Percentiles rank a stretch among this genome's conserved stretches.
Evolutionary conservation across 768 basidiomycete genomes (phyloP).

Genomic region (Epithele typhae): DNA sequence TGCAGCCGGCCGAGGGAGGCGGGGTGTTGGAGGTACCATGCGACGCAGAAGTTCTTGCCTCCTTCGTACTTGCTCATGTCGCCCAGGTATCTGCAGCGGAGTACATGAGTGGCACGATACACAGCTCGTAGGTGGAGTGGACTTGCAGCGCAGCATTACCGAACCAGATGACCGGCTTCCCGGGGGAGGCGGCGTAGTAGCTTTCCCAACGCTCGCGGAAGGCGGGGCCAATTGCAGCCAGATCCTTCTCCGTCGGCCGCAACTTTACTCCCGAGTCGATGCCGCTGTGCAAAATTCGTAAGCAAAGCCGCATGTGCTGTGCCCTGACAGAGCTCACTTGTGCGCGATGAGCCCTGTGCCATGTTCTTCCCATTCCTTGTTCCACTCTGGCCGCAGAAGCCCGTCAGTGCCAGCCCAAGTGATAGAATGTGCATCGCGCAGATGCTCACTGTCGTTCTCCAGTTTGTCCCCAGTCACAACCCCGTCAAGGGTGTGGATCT

Average conservation of each 20-base stretch:
- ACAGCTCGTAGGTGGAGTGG: background rate
- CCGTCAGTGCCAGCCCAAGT: background rate
- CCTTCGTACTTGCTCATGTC: conserved; percentile 12
- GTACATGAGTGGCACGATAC: background rate
- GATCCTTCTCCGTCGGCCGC: conserved; percentile 46
- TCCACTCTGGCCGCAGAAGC: conserved; percentile 8
- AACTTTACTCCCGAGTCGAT: conserved; percentile 54
- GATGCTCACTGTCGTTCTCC: conserved; percentile 15
- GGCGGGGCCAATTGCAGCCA: conserved; percentile 42
- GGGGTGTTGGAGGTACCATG: conserved; percentile 39
- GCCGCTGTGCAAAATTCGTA: conserved; percentile 32
- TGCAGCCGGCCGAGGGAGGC: conserved; percentile 44
- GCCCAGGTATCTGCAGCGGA: conserved; percentile 22
- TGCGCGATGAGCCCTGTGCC: conserved; percentile 14
- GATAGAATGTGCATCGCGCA: background rate
- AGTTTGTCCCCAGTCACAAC: conserved; percentile 10
- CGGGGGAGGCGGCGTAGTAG: conserved; percentile 46
- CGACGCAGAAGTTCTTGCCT: conserved; percentile 26
- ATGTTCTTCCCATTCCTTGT: conserved; percentile 11
- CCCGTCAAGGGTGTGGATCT: conserved; percentile 20
- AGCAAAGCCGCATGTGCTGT: background rate
- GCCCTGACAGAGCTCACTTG: conserved; percentile 7
- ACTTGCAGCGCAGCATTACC: conserved; percentile 39
- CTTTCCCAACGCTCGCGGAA: conserved; percentile 47
- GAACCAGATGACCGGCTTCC: conserved; percentile 51